These are phyloP conservation scores for Colletotrichum gloeosporioides DNA, from an alignment of 2,329 filamentous ascomycete genomes.

Conservation along the genomic window DNA sequence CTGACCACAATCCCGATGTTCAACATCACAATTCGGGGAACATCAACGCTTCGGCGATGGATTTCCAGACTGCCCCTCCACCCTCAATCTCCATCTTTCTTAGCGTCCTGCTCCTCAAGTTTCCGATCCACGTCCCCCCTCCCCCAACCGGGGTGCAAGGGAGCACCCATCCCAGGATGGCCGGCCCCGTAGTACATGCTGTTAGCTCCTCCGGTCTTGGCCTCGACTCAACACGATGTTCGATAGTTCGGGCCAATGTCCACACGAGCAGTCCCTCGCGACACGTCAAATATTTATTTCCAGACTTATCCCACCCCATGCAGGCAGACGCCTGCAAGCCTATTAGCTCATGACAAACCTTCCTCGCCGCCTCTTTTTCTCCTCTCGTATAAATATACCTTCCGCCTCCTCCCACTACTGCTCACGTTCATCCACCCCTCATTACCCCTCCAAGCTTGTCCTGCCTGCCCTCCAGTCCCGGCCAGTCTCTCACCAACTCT, in stretches of 20 bases:
- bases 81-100: slow-evolving; percentile 1
- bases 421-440: background rate
- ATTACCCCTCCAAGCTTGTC: slow-evolving; percentile 21
- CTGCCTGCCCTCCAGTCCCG: slow-evolving; percentile 1
- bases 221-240: slow-evolving; percentile 25
- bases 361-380: slow-evolving; percentile 21
- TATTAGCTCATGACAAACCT: slow-evolving; percentile 40
- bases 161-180: background rate
- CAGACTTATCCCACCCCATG: slow-evolving; percentile 33
- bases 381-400: slow-evolving; percentile 35
- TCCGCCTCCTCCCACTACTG: background rate
- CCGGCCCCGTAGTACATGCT: background rate
- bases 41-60: background rate
- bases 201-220: slow-evolving; percentile 20
- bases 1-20: background rate
- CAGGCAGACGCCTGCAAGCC: slow-evolving; percentile 26
- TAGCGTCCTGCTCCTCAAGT: slow-evolving; percentile 12
- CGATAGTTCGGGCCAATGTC: slow-evolving; percentile 43
- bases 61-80: slow-evolving; percentile 2
- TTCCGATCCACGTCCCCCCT: slow-evolving; percentile 9
- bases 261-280: slow-evolving; percentile 33
- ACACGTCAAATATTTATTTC: slow-evolving; percentile 31
- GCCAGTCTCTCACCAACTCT: background rate
- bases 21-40: background rate
- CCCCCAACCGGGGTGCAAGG: slow-evolving; percentile 9